Conservation (phyloP, 2,329 filamentous ascomycete species). For the Fusarium globosum region DNA sequence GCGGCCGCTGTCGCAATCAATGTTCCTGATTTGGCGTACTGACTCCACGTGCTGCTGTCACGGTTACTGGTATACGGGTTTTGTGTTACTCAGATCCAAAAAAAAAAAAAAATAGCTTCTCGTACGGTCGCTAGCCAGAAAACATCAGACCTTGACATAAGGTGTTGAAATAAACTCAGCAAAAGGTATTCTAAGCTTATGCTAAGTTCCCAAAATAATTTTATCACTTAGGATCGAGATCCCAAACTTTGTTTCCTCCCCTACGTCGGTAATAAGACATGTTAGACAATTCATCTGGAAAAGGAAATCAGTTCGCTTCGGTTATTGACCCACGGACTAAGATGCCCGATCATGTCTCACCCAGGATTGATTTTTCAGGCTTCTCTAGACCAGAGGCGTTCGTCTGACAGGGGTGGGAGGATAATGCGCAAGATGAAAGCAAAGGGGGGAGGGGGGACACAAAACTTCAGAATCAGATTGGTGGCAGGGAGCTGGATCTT, state of each 20-base stretch:
- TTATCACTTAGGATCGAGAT: background rate
- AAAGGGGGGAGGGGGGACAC: background rate
- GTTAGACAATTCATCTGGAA: background rate
- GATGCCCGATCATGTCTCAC: background rate
- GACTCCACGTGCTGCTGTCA: conserved; percentile 1
- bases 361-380: background rate
- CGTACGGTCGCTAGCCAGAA: background rate
- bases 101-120: background rate
- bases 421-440: conserved; percentile 17
- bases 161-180: background rate
- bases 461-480: background rate
- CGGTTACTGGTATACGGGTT: background rate
- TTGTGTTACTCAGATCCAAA: background rate
- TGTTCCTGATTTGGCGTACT: conserved; percentile 5
- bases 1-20: background rate
- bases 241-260: background rate
- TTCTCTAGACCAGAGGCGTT: background rate
- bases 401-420: conserved; percentile 34
- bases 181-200: background rate
- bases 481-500: background rate
- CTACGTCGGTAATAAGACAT: background rate
- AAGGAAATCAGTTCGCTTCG: background rate
- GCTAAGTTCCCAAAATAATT: background rate
- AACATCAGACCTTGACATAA: background rate
- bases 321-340: background rate